These are phyloP conservation scores for Salvia miltiorrhiza DNA, from an alignment of 257 asterid species.

Conservation along the genomic window DNA sequence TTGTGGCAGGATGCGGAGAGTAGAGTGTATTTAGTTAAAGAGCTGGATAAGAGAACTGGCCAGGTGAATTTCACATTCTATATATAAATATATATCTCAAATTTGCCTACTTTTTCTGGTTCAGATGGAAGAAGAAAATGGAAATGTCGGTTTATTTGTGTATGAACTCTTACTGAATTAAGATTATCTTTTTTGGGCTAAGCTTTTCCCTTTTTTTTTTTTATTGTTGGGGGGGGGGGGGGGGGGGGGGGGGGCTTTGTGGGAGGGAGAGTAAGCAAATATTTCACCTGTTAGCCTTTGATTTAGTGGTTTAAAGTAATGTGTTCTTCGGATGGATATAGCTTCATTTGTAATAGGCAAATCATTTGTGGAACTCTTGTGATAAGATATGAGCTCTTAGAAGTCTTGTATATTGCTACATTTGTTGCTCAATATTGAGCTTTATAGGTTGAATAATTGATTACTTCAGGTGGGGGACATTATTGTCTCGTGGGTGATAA, in stretches of 20 bases:
- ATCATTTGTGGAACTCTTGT: neutral
- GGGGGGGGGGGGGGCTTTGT: no score
- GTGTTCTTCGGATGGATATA: neutral
- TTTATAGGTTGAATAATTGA: neutral
- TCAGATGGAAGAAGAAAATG: neutral
- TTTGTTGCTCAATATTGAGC: neutral
- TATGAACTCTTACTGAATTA: neutral
- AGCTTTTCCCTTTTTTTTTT: no score
- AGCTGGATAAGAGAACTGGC: constrained; percentile 70
- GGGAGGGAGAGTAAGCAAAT: neutral
- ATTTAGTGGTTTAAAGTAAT: neutral
- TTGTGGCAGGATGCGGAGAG: constrained; percentile 84
- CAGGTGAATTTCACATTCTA: constrained; percentile 41
- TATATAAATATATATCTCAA: neutral
- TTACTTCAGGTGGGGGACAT: no score
- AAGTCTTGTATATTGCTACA: constrained; percentile 1
- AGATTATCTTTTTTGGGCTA: neutral
- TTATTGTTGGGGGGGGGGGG: no score
- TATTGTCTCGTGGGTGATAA: neutral
- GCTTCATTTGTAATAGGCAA: neutral
- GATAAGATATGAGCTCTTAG: neutral
- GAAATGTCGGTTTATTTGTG: constrained; percentile 7
- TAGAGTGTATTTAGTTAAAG: constrained; percentile 50
- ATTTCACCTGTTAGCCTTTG: constrained; percentile 4
- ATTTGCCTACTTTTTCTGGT: neutral